Conservation (phyloP, 140 eudicot genomes). For the Bidens hawaiensis region DNA sequence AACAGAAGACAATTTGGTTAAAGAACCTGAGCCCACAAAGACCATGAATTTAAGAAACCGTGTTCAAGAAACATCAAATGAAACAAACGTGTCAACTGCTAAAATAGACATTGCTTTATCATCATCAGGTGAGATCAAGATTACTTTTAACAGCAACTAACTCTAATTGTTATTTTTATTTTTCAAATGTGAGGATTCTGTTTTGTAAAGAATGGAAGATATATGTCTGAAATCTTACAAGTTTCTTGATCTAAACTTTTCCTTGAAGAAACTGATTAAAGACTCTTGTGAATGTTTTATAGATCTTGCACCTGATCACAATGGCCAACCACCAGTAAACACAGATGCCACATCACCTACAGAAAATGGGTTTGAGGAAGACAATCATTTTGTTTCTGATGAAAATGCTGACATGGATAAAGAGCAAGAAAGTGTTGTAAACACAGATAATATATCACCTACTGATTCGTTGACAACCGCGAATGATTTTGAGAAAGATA, state of each 20-base stretch:
- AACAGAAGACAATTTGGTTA: conserved; percentile 18
- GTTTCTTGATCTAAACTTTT: conserved; percentile 50
- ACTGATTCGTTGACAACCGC: conserved; percentile 19
- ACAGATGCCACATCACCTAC: conserved; percentile 10
- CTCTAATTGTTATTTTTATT: conserved; percentile 35
- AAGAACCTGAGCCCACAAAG: conserved; percentile 21
- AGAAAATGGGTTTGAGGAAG: conserved; percentile 26
- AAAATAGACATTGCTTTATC: conserved; percentile 67
- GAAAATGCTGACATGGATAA: conserved; percentile 46
- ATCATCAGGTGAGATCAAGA: conserved; percentile 51
- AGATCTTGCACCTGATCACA: conserved; percentile 39
- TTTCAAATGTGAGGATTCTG: conserved; percentile 39
- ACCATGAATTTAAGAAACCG: conserved; percentile 22
- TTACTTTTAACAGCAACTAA: conserved; percentile 41
- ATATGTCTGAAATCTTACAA: conserved; percentile 50
- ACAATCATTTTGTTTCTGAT: conserved; percentile 26
- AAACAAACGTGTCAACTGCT: conserved; percentile 25
- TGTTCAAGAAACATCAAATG: conserved; percentile 25
- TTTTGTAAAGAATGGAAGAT: conserved; percentile 53
- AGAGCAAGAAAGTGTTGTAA: conserved; percentile 58
- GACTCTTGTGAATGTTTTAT: conserved; percentile 64
- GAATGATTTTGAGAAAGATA: conserved; percentile 4
- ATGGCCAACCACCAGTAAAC: conserved; percentile 8
- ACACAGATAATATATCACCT: background rate
- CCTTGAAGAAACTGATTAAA: conserved; percentile 56